Conservation (phyloP, 2,329 filamentous ascomycete genomes). For the Fusarium sp. region DNA sequence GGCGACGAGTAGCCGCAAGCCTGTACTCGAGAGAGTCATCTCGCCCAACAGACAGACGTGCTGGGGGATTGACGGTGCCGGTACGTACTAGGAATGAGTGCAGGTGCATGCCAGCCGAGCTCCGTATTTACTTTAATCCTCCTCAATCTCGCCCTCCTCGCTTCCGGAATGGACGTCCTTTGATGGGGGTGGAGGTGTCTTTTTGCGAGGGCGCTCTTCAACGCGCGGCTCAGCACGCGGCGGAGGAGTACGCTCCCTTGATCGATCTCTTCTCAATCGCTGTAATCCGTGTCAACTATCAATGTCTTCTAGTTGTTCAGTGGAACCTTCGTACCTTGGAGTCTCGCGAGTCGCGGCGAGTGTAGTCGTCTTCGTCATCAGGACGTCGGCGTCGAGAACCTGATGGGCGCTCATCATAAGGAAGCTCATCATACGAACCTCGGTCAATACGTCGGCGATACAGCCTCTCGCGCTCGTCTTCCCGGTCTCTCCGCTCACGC, state of each 20-base stretch:
- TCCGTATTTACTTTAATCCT: slow-evolving; percentile 64
- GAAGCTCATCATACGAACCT: slow-evolving; percentile 86
- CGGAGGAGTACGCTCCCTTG: slow-evolving; percentile 72
- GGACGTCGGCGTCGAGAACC: slow-evolving; percentile 79
- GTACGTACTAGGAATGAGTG: slow-evolving; percentile 44
- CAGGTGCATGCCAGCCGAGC: slow-evolving; percentile 17
- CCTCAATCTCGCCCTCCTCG: slow-evolving; percentile 98
- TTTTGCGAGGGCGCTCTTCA: slow-evolving; percentile 68
- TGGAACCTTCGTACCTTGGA: slow-evolving; percentile 68
- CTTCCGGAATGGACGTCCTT: slow-evolving; percentile 78
- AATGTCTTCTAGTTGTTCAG: too few species aligned
- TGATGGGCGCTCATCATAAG: slow-evolving; percentile 81
- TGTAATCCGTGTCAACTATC: slow-evolving; percentile 51
- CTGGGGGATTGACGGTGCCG: slow-evolving; percentile 40
- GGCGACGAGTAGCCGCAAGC: slow-evolving; percentile 38
- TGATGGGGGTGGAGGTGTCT: slow-evolving; percentile 60
- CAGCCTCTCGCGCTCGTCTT: slow-evolving; percentile 88
- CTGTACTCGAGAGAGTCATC: slow-evolving; percentile 47
- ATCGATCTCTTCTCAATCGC: slow-evolving; percentile 69
- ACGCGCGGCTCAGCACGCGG: slow-evolving; percentile 61
- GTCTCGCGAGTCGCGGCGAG: slow-evolving; percentile 74
- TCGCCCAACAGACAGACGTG: slow-evolving; percentile 40
- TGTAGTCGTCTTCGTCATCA: slow-evolving; percentile 79
- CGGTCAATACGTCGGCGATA: slow-evolving; percentile 85
- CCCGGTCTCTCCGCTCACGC: slow-evolving; percentile 86